phyloP scores from a whole-genome alignment of 2,329 filamentous ascomycete species.

The Exophiala bonariae region DNA sequence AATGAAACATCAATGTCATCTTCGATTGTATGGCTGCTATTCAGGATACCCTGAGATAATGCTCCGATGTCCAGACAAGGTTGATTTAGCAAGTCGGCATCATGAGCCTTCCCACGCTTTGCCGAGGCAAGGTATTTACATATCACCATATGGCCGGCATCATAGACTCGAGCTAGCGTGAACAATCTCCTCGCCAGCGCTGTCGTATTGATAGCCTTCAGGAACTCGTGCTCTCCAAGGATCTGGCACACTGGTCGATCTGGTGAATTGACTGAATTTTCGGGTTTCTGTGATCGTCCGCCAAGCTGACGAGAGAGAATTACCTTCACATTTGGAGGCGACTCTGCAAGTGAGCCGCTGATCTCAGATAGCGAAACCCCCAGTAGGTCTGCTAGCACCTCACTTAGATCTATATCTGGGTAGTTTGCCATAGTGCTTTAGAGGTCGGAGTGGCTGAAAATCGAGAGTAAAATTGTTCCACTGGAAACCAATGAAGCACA shows the following conservation, averaged over 20 bases:
- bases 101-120: conserved; percentile 6
- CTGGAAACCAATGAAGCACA: too few species aligned
- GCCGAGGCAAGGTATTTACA: conserved; percentile 14
- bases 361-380: too few species aligned
- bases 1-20: conserved; percentile 1
- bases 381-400: too few species aligned
- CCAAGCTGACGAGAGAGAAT: background rate
- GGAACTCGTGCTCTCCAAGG: conserved; percentile 11
- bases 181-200: conserved; percentile 14
- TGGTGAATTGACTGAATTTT: conserved; percentile 1
- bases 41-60: conserved; percentile 9
- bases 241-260: conserved; percentile 19
- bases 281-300: background rate
- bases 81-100: conserved; percentile 13
- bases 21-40: conserved; percentile 18
- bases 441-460: too few species aligned
- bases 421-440: too few species aligned
- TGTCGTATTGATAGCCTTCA: conserved; percentile 11
- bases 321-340: background rate
- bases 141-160: conserved; percentile 22
- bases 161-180: conserved; percentile 24
- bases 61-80: conserved; percentile 17
- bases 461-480: too few species aligned
- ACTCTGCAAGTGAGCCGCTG: too few species aligned
- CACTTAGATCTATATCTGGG: too few species aligned